Percentiles rank a stretch among this genome's conserved stretches.
Evolutionary conservation across 192 early-diverging fungal species (phyloP).

Genomic region (Jimgerdemannia lactiflua): DNA sequence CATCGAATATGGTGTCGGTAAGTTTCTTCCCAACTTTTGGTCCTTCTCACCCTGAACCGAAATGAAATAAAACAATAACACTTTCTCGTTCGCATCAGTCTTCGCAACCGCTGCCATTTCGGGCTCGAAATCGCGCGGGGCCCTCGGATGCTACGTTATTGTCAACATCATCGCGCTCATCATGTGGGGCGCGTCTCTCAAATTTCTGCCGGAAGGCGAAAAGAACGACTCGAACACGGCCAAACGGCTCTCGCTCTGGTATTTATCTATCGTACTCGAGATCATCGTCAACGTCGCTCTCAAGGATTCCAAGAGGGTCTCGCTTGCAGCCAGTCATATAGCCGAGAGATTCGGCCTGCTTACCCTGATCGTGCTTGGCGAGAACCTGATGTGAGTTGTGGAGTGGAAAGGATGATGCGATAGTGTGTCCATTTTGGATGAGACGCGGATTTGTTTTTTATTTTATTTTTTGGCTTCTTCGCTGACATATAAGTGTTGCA

Average conservation of each 20-base stretch:
- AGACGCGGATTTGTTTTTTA: no score
- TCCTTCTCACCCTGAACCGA: slow-evolving; percentile 29
- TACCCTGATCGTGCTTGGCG: no score
- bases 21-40: neutral
- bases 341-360: slow-evolving; percentile 20
- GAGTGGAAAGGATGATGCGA: no score
- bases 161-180: slow-evolving; percentile 21
- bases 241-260: slow-evolving; percentile 37
- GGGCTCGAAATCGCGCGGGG: slow-evolving; percentile 9
- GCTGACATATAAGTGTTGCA: no score
- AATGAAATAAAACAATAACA: slow-evolving; percentile 27
- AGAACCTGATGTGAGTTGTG: no score
- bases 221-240: neutral
- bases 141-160: slow-evolving; percentile 21
- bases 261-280: slow-evolving; percentile 37
- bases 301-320: slow-evolving; percentile 33
- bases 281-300: slow-evolving; percentile 29
- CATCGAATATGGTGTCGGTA: no score
- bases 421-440: no score
- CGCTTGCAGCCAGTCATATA: slow-evolving; percentile 41
- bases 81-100: slow-evolving; percentile 30
- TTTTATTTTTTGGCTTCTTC: no score
- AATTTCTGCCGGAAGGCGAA: neutral
- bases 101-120: slow-evolving; percentile 17
- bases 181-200: slow-evolving; percentile 25